These are phyloP conservation scores for Trichoderma asperelloides DNA, from an alignment of 495 filamentous ascomycete genomes.

Conservation along the genomic window DNA sequence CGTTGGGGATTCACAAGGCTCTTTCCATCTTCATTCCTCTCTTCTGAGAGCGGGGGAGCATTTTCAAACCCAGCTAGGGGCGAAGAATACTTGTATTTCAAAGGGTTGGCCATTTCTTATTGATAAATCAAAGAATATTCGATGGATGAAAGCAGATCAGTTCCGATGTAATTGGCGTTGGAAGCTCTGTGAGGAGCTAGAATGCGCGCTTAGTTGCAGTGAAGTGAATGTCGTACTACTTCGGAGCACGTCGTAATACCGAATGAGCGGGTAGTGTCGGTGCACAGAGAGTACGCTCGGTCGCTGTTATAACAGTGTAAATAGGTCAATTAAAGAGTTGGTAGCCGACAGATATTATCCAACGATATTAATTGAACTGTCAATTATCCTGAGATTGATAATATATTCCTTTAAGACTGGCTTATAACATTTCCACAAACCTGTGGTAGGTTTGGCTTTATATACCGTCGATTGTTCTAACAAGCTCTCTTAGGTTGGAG, in stretches of 20 bases:
- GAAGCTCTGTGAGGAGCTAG: background rate
- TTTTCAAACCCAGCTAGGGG: conserved; percentile 60
- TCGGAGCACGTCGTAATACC: background rate
- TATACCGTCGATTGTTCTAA: too few relatives aligned
- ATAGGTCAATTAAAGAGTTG: background rate
- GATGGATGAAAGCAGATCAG: background rate
- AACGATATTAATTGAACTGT: too few relatives aligned
- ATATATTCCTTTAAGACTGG: too few relatives aligned
- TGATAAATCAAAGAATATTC: background rate
- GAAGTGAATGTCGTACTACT: background rate
- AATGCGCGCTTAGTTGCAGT: background rate
- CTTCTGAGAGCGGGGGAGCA: conserved; percentile 50
- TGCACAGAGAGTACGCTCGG: background rate
- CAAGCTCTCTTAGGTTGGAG: too few relatives aligned
- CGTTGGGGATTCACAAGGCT: conserved; percentile 51
- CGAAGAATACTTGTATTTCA: conserved; percentile 47
- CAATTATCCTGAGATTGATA: too few relatives aligned
- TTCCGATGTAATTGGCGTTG: background rate
- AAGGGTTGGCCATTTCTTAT: conserved; percentile 9
- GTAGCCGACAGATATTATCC: background rate
- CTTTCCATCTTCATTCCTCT: conserved; percentile 58
- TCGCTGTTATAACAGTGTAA: background rate
- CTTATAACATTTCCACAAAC: too few relatives aligned
- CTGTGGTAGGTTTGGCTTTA: too few relatives aligned
- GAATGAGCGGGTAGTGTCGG: background rate